These are phyloP conservation scores for Debaryomyces subglobosus DNA, from an alignment of 1,139 yeast species.

Conservation along the genomic window DNA sequence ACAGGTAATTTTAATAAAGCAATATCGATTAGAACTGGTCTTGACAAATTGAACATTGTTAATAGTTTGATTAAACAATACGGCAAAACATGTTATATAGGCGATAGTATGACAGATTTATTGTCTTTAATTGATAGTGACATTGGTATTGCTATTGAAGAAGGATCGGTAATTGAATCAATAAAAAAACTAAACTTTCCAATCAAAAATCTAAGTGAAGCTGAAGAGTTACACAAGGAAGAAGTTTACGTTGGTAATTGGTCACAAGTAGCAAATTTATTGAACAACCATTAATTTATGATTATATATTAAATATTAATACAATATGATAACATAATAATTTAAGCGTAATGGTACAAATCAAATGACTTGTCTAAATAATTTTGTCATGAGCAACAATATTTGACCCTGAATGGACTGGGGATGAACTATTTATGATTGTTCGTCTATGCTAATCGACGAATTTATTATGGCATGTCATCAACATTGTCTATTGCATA, in stretches of 20 bases:
- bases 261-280: constrained; percentile 8
- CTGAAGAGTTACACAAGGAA: not conserved
- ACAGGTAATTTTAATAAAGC: constrained; percentile 40
- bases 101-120: constrained; percentile 70
- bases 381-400: not conserved
- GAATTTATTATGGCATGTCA: not conserved
- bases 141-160: constrained; percentile 51
- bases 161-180: constrained; percentile 22
- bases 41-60: constrained; percentile 49
- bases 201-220: not conserved
- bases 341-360: not conserved
- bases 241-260: constrained; percentile 17
- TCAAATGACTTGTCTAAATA: not conserved
- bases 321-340: not conserved
- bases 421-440: not conserved
- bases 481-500: not conserved
- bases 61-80: constrained; percentile 20
- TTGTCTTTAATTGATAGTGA: constrained; percentile 54
- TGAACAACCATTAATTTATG: constrained; percentile 3
- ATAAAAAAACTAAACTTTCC: constrained; percentile 10
- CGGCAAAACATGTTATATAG: constrained; percentile 49
- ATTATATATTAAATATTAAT: not conserved
- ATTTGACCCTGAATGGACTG: not conserved
- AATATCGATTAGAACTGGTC: constrained; percentile 52
- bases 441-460: not conserved